Evolutionary conservation across 2,329 filamentous ascomycete species (phyloP), one percentile per base, ranked within the genome.

Genomic region (Penicillium sp.): DNA sequence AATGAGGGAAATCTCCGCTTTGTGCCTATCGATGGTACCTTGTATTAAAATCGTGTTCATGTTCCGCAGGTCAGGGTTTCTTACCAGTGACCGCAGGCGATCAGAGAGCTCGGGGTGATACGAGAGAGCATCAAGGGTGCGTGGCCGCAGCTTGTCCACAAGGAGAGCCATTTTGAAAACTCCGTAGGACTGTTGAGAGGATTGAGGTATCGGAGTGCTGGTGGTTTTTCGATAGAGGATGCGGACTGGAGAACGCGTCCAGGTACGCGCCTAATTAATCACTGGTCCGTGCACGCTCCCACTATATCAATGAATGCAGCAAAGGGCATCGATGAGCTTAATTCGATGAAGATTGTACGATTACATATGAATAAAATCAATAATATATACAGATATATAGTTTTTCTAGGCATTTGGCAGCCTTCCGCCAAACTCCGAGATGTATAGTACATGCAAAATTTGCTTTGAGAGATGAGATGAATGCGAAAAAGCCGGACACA

Each of bases 1-100:
- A 87, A 78, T 99, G 95, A 50, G 94, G 94, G 73, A 99, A 99
- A 75, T 99, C 95, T 67, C 93, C 92, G 77, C 90, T 95, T 84
- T 95, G 91, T 54, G 94, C 94, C 93, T 96, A 61, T 52, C 21
- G 40, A 59, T 23, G 9, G 67, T 60, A 23, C 10, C 17, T 29
- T 50, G 37, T 19, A 45, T 63, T 12, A 53, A 29, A 63, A 56
- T 50, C 25, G 17, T 62, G 50, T 23, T 35, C 45, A n/a, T 45
- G 10, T n/a, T 33, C 10, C 12, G 9, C 15, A 13, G 23, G 27
- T n/a, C 23, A 48, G 15, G 19, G 29, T 37, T 59, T 46, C 58
- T 68, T 85, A 96, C 93, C 62, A 99, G 82, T 31, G 94, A 91
- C 67, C 88, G 87, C 47, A 99, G 84, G 58, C 93, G 87, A 27